Base-by-base conservation (phyloP, 2,329 filamentous ascomycete species). In the Phialemonium atrogriseum region DNA sequence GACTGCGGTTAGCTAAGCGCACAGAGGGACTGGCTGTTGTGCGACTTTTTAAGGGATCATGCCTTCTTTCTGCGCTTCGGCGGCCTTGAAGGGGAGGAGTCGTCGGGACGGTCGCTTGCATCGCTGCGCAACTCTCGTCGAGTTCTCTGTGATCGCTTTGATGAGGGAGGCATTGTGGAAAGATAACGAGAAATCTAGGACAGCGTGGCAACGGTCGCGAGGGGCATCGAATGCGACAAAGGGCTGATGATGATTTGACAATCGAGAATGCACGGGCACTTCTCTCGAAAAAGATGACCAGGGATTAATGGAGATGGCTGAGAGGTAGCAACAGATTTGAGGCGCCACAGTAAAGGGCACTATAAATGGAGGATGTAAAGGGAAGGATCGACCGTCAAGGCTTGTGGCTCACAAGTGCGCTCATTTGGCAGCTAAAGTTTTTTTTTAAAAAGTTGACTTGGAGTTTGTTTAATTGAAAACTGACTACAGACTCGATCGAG, bases 61-160 rank as follows among this genome's bases (percentile, higher is more conserved):
- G 73, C 72, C 66, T 72, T 75, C 60, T 68, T 79, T 57, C 75
- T 70, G 48, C 75, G 73, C 60, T 80, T 80, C 9, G 66, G 59
- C n/a, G 75, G 74, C 33, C 73, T 68, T 36, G 66, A 70, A 10
- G 75, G 74, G 4, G 75, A 79, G 16, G 73, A 73, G 27, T 68
- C 62, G 25, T 70, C 64, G 30, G 41, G 45, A 23, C 43, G 44
- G 14, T 50, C 48, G 18, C 32, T 36, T 11, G 45, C 37, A 18
- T 58, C 54, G 35, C 47, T 53, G 41, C 50, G 50, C 36, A 49
- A 42, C 19, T 54, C 52, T 36, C 50, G 46, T 33, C 50, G 49
- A 19, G 45, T 38, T 35, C 54, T 50, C 42, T 53, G 49, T 2
- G 44, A 42, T 24, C 52, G 46, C 42, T 55, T 50, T 29, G 41